Evolutionary conservation across 176 grass and related monocot genomes (phyloP).

Genomic region (Tillandsia leiboldiana): DNA sequence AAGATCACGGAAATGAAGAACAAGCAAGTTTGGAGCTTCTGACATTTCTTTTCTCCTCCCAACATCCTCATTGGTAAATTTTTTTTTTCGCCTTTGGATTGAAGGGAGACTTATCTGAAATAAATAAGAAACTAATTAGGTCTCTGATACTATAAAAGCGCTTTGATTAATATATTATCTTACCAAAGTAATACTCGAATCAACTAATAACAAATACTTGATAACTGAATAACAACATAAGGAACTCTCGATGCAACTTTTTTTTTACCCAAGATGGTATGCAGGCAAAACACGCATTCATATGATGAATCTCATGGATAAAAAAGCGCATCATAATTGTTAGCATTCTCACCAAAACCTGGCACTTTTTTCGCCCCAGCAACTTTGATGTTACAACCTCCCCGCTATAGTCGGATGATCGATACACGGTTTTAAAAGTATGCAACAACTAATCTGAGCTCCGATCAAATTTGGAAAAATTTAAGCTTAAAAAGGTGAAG

Average conservation of each 20-base stretch:
- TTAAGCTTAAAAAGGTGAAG: no score
- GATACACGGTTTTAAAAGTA: no score
- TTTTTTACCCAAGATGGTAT: not conserved
- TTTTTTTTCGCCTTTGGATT: slow-evolving; percentile 23
- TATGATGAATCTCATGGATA: not conserved
- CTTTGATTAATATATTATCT: not conserved
- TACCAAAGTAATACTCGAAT: not conserved
- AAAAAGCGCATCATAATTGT: not conserved
- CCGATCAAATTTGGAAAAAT: no score
- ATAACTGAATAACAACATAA: not conserved
- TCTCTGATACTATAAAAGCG: not conserved
- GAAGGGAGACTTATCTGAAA: slow-evolving; percentile 34
- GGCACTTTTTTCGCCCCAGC: no score
- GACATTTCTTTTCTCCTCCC: slow-evolving; percentile 20
- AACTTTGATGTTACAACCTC: no score
- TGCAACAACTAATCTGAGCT: no score
- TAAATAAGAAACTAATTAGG: slow-evolving; percentile 9
- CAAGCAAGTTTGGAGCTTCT: slow-evolving; percentile 18
- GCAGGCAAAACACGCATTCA: not conserved
- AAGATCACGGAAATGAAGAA: slow-evolving; percentile 34
- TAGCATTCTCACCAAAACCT: not conserved
- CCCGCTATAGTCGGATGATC: no score
- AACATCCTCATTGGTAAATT: slow-evolving; percentile 3
- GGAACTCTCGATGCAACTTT: slow-evolving; percentile 1
- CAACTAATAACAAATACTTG: not conserved